Evolutionary conservation across 2,329 filamentous ascomycete species (phyloP), one percentile per base, ranked within the genome.

Genomic region (Diplocarpon mali): DNA sequence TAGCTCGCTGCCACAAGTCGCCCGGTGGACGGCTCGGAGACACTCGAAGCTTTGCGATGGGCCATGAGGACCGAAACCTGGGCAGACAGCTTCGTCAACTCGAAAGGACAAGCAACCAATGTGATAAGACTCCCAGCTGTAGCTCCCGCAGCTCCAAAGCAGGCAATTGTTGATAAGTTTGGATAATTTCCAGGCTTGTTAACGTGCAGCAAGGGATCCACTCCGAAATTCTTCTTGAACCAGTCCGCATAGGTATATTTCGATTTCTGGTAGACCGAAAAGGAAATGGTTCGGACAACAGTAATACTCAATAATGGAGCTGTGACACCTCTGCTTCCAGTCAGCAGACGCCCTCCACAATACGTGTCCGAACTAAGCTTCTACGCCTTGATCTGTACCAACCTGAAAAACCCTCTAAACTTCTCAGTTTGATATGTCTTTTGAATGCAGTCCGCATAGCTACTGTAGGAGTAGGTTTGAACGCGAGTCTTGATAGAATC

Each of bases 401-500:
- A 24, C 20, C 20, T 74, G 66, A 90, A 92, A 69, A 93, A 93
- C 20, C 86, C 84, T 39, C 73, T 69, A 32, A 80, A 64, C 29
- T 82, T 81, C 66, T 92, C 86, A 5, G 71, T 78, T 48, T 70
- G 72, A 65, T 92, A 92, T 9, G 85, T 90, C 54, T 84, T 75
- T 50, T 71, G 73, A 41, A 88, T 76, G 61, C 85, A 89, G 63
- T 86, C 80, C 60, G 75, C 65, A 64, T 85, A 86, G 54, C 75
- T 85, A 53, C 75, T 72, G 66, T 84, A 89, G 52, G 83, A 78
- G 65, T 92, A 90, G 53, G 83, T 85, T 69, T 93, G 86, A 78
- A 92, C 86, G 59, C 86, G 83, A 45, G 84, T 89, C 70, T 93
- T 93, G 62, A 90, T 82, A 57, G 86, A 90, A 64, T 93, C 86